Evolutionary conservation across 805 yeast species (phyloP).

Genomic region (Sugiyamaella chiloensis): DNA sequence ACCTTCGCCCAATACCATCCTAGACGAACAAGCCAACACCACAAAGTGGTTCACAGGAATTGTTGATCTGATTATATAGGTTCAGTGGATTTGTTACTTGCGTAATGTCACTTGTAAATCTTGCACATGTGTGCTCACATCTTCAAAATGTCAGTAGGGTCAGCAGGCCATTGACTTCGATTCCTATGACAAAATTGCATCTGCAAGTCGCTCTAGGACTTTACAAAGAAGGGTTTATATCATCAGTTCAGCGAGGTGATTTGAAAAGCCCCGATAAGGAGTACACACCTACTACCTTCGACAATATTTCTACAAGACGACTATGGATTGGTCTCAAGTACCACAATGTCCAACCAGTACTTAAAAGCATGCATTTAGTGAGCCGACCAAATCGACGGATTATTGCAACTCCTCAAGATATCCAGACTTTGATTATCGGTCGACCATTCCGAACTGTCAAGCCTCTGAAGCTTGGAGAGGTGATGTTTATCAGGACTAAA

Average conservation of each 20-base stretch:
- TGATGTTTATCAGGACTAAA: slow-evolving; percentile 61
- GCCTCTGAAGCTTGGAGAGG: slow-evolving; percentile 87
- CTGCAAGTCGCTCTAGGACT: slow-evolving; percentile 79
- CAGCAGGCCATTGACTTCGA: slow-evolving; percentile 65
- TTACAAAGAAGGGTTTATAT: slow-evolving; percentile 85
- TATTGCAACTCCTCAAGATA: slow-evolving; percentile 56
- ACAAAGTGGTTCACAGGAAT: slow-evolving; percentile 1
- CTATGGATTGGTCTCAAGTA: slow-evolving; percentile 92
- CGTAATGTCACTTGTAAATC: slow-evolving; percentile 78
- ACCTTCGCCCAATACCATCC: not conserved
- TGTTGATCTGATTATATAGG: too few relatives aligned
- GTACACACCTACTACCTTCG: slow-evolving; percentile 68
- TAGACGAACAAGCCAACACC: slow-evolving; percentile 7
- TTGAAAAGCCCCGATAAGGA: slow-evolving; percentile 71
- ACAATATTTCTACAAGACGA: slow-evolving; percentile 79
- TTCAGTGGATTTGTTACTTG: too few relatives aligned
- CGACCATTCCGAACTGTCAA: slow-evolving; percentile 66
- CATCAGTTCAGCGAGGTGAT: slow-evolving; percentile 82
- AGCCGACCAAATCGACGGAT: slow-evolving; percentile 84
- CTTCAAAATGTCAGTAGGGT: slow-evolving; percentile 83
- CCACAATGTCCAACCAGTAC: slow-evolving; percentile 72
- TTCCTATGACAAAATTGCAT: slow-evolving; percentile 81
- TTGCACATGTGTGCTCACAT: slow-evolving; percentile 84
- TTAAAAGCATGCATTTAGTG: slow-evolving; percentile 65
- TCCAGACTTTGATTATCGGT: slow-evolving; percentile 74